phyloP scores from a whole-genome alignment of 306 rosid genomes.

The Cicer pinnatifidum region DNA sequence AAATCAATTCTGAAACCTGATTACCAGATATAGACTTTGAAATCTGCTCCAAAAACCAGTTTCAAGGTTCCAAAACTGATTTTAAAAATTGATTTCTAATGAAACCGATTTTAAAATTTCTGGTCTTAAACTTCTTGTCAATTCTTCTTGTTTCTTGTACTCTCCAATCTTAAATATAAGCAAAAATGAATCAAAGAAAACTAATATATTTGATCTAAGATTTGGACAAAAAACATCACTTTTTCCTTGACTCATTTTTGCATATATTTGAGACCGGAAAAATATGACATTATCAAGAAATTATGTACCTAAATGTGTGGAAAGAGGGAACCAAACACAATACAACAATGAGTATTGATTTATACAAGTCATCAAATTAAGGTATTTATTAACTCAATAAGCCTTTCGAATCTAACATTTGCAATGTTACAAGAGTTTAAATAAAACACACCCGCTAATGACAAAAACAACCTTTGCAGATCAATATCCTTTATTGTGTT shows the following conservation, averaged over 20 bases:
- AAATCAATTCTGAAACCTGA: too few relatives aligned
- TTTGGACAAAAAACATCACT: too few relatives aligned
- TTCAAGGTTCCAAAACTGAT: background rate
- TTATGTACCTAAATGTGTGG: background rate
- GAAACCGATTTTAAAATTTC: background rate
- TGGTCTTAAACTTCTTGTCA: background rate
- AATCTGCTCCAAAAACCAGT: background rate
- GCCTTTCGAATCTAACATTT: background rate
- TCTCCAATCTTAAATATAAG: too few relatives aligned
- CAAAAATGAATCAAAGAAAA: too few relatives aligned
- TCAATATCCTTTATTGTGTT: background rate
- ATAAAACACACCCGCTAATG: background rate
- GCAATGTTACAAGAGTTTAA: constrained; percentile 1
- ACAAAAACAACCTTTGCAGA: background rate
- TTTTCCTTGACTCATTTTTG: too few relatives aligned
- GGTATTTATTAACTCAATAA: background rate
- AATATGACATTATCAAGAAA: background rate
- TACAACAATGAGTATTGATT: background rate
- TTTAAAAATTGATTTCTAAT: background rate
- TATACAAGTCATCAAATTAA: background rate
- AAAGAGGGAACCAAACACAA: background rate
- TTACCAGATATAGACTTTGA: background rate
- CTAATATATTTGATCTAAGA: too few relatives aligned
- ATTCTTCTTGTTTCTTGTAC: too few relatives aligned
- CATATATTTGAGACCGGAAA: too few relatives aligned